These are phyloP conservation scores for Neckera pumila DNA, from an alignment of 225 moss, liverwort and hornwort species.

Conservation along the genomic window DNA sequence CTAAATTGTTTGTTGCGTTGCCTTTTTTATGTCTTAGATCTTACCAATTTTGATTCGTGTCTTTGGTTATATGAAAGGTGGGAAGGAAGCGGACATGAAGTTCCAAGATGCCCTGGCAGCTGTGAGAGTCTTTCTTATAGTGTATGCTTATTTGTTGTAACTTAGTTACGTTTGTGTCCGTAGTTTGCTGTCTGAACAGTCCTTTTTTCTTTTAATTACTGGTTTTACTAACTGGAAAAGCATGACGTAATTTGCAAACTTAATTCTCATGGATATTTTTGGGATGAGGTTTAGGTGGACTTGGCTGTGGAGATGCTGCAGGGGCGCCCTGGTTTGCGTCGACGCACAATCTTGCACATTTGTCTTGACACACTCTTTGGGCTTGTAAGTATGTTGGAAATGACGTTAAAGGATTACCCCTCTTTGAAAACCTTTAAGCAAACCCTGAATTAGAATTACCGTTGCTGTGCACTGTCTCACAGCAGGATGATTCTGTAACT, in stretches of 20 bases:
- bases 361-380: constrained; percentile 70
- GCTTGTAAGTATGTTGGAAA: constrained; percentile 41
- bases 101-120: constrained; percentile 76
- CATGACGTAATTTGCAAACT: not conserved
- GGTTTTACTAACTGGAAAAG: not conserved
- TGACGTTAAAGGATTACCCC: not conserved
- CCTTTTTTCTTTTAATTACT: not conserved
- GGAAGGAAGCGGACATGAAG: constrained; percentile 73
- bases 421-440: not conserved
- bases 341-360: constrained; percentile 65
- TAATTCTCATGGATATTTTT: not conserved
- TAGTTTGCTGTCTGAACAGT: not conserved
- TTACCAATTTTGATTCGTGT: not conserved
- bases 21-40: not conserved
- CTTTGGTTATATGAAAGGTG: constrained; percentile 40
- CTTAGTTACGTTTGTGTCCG: not conserved
- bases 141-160: not conserved
- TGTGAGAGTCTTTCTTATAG: constrained; percentile 26
- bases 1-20: not conserved
- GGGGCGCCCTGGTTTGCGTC: constrained; percentile 57
- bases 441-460: not conserved
- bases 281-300: constrained; percentile 47
- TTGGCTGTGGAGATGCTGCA: constrained; percentile 72
- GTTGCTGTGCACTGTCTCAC: not conserved
- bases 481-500: not conserved